Evolutionary conservation across 768 basidiomycete species (phyloP).

Genomic region (Nidularia pulvinata): DNA sequence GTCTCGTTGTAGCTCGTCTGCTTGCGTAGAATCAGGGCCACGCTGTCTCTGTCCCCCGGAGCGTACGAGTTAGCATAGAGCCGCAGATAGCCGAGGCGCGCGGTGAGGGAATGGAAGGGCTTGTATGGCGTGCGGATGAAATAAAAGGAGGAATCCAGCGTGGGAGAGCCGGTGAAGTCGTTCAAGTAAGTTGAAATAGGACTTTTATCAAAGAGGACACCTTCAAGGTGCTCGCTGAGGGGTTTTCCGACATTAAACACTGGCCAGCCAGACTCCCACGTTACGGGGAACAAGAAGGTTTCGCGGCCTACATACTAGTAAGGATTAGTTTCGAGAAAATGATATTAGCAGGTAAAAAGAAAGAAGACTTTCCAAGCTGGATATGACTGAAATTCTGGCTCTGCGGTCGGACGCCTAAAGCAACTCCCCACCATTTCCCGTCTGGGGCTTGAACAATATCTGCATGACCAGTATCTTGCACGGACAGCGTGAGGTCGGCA

Average conservation of each 20-base stretch:
- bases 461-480: constrained; percentile 35
- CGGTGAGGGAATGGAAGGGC: constrained; percentile 26
- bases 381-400: constrained; percentile 25
- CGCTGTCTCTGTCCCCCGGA: constrained; percentile 33
- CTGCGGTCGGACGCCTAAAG: constrained; percentile 36
- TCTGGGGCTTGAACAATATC: constrained; percentile 30
- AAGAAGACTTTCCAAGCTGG: constrained; percentile 21
- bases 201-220: constrained; percentile 23
- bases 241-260: constrained; percentile 29
- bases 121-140: constrained; percentile 37
- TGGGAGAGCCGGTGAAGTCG: constrained; percentile 17
- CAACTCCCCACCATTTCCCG: constrained; percentile 38
- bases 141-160: constrained; percentile 30
- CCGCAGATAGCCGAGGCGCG: constrained; percentile 24
- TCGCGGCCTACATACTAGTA: constrained; percentile 23
- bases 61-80: constrained; percentile 31
- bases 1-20: constrained; percentile 33
- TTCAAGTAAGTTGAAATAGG: constrained; percentile 20
- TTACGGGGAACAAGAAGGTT: constrained; percentile 37
- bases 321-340: neutral
- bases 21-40: constrained; percentile 32
- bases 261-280: constrained; percentile 36
- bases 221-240: constrained; percentile 21
- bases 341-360: neutral
- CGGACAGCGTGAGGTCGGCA: constrained; percentile 25